Evolutionary conservation across 306 rosid genomes (phyloP).

Genomic region (Lathyrus sativus): DNA sequence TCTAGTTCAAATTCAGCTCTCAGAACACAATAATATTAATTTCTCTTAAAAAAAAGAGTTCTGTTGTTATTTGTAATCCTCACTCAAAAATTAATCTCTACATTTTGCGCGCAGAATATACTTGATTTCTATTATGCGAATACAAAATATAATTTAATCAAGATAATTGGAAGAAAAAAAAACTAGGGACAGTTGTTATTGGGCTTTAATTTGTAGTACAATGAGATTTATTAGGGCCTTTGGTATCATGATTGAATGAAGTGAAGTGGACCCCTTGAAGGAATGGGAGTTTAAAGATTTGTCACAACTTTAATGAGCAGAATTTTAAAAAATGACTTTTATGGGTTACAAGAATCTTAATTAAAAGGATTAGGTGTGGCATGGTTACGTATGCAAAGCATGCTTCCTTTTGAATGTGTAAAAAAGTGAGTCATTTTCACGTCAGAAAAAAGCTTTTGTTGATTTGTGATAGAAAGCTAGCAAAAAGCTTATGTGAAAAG

Average conservation of each 20-base stretch:
- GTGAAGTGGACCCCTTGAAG: constrained; percentile 44
- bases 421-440: constrained; percentile 46
- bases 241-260: constrained; percentile 34
- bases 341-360: constrained; percentile 48
- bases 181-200: neutral
- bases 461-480: constrained; percentile 50
- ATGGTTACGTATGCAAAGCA: constrained; percentile 64
- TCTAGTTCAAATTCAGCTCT: too few relatives aligned
- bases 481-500: constrained; percentile 63
- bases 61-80: too few relatives aligned
- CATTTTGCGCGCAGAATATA: too few relatives aligned
- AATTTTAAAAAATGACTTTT: constrained; percentile 45
- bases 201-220: neutral
- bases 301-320: constrained; percentile 62
- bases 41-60: too few relatives aligned
- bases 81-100: too few relatives aligned
- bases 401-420: constrained; percentile 53
- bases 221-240: constrained; percentile 8
- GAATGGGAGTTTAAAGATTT: constrained; percentile 52
- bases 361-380: constrained; percentile 48
- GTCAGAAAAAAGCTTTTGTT: constrained; percentile 46
- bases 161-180: neutral
- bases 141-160: neutral
- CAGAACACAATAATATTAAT: too few relatives aligned
- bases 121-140: too few relatives aligned